A percentile compares a stretch with the other conserved stretches of the same genome.
These are phyloP conservation scores for Thraustochytrium striatum DNA, from an alignment of 352 stramenopile species.

Conservation along the genomic window DNA sequence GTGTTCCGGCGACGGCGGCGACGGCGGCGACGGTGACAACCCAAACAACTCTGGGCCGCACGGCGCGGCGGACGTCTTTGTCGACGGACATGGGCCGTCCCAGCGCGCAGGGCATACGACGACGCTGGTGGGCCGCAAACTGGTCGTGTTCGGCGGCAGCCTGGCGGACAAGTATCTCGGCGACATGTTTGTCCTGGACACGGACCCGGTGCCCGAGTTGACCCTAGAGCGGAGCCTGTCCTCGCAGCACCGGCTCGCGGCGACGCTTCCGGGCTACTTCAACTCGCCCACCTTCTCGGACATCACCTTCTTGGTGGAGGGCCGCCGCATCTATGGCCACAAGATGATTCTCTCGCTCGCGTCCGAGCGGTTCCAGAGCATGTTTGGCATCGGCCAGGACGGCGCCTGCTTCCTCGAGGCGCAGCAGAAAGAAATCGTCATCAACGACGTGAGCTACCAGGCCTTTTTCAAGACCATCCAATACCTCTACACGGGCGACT, in stretches of 20 bases:
- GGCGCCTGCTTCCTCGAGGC: constrained; percentile 73
- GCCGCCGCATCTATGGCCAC: constrained; percentile 80
- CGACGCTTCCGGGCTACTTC: constrained; percentile 76
- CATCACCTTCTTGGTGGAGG: constrained; percentile 91
- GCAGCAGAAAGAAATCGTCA: constrained; percentile 70
- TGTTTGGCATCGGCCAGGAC: constrained; percentile 77
- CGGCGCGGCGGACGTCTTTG: constrained; percentile 67
- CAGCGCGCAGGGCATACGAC: constrained; percentile 86
- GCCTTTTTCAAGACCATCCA: constrained; percentile 85
- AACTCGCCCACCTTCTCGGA: constrained; percentile 88
- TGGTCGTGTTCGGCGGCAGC: constrained; percentile 88
- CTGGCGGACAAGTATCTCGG: constrained; percentile 85
- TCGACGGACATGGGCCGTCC: constrained; percentile 76
- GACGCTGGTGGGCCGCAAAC: constrained; percentile 81
- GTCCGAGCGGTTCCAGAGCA: constrained; percentile 85
- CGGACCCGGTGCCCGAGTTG: constrained; percentile 76
- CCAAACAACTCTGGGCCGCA: constrained; percentile 60
- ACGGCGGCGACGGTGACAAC: neutral
- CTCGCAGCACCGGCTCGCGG: constrained; percentile 65
- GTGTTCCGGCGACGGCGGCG: neutral
- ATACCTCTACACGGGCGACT: constrained; percentile 85
- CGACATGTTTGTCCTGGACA: constrained; percentile 90
- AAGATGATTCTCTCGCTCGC: constrained; percentile 85
- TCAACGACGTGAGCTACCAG: constrained; percentile 78
- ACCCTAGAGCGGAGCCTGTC: constrained; percentile 68